A percentile compares a stretch with the other conserved stretches of the same genome.
Evolutionary conservation across 2,329 filamentous ascomycete species (phyloP).

Genomic region (Beauveria asiatica): DNA sequence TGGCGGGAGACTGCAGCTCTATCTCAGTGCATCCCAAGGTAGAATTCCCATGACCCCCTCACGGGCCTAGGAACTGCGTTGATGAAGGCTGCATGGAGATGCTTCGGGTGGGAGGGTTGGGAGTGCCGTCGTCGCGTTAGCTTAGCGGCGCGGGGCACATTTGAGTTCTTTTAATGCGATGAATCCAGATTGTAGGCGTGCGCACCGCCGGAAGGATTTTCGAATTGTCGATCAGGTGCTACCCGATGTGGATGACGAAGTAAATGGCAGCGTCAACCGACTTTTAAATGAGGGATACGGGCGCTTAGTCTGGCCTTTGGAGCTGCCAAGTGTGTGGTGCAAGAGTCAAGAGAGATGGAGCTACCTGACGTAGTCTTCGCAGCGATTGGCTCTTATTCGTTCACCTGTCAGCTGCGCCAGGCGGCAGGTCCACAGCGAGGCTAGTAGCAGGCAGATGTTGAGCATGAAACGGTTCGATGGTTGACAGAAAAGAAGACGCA

Average conservation of each 20-base stretch:
- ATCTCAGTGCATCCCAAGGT: not conserved
- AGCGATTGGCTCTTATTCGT: not conserved
- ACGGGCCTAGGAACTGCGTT: constrained; percentile 4
- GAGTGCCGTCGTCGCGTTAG: not conserved
- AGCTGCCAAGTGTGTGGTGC: not conserved
- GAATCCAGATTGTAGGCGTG: not conserved
- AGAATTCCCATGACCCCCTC: not conserved
- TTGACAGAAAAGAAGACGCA: not conserved
- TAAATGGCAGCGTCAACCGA: not conserved
- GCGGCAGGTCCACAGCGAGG: not conserved
- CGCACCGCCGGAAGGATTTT: not conserved
- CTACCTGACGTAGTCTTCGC: constrained; percentile 6
- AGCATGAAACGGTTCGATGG: not conserved
- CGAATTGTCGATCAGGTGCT: no score
- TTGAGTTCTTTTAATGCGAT: not conserved
- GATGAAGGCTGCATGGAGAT: constrained; percentile 7
- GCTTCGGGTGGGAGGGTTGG: not conserved
- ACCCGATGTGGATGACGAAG: not conserved
- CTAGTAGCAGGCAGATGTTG: not conserved
- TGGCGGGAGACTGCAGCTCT: not conserved
- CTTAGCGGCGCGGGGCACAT: constrained; percentile 9
- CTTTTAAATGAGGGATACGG: not conserved
- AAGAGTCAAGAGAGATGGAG: not conserved
- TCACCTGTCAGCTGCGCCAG: not conserved
- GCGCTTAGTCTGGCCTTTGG: not conserved